Evolutionary conservation across 2,329 filamentous ascomycete species (phyloP), one percentile per base, ranked within the genome.

Genomic region (Knoxdaviesia proteae): DNA sequence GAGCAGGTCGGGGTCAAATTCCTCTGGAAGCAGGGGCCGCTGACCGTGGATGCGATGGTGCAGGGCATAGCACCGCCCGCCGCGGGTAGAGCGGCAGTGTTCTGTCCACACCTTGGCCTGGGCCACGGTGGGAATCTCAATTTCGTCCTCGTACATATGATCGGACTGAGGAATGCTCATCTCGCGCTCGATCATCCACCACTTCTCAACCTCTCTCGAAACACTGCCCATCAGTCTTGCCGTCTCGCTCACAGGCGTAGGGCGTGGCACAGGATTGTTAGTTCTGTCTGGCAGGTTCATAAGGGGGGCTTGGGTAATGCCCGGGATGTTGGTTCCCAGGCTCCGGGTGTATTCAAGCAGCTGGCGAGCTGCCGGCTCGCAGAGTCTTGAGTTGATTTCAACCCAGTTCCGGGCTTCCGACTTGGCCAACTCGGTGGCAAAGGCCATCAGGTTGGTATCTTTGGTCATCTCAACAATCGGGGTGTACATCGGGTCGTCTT

Each of bases 351-450:
- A 76, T 43, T 72, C 64, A 38, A 62, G 61, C 8, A 78, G 61
- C 3, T 77, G 63, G 5, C 60, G 59, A 32, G 63, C 60, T 2
- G 74, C 74, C 11, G 68, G 62, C 36, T 67, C 62, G 47, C 71
- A 77, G 58, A 75, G 68, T 42, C 61, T 63, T 0, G 70, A 71
- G 49, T 77, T 74, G 39, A 72, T 63, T 47, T 69, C 67, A 10
- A 78, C 60, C 74, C 74, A 79, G 52, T 78, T 69, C 43, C 66
- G 62, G 7, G 77, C 66, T 49, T 79, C 71, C 32, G 64, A 59
- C 49, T 72, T 71, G n/a, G 74, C 71, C 32, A 69, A 58, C 38
- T 72, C 63, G 7, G 69, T 63, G 67, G 7, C 64, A 63, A 38
- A 64, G 62, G 42, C 74, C 67, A 32, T 62, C 58, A n/a, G 68